A percentile compares a stretch with the other conserved stretches of the same genome.
Evolutionary conservation across 805 yeast species (phyloP).

Genomic region (Dipodascus geniculatus): DNA sequence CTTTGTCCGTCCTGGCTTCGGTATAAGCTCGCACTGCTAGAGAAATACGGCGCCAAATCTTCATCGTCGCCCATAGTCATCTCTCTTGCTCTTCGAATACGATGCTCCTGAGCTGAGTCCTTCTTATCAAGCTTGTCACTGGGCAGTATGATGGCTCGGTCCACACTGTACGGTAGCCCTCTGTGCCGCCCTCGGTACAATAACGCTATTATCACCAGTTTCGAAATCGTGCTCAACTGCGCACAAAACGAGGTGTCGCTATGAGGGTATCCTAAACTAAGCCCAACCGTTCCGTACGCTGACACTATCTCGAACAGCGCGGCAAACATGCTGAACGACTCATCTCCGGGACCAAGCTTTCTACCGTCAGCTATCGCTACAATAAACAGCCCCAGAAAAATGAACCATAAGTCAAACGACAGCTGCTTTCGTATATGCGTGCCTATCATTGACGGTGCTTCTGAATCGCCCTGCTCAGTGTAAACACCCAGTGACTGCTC

Average conservation of each 20-base stretch:
- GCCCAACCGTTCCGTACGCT: constrained; percentile 95
- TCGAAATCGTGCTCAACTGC: constrained; percentile 60
- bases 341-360: constrained; percentile 36
- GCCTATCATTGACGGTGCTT: constrained; percentile 55
- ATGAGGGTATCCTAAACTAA: constrained; percentile 73
- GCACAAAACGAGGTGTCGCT: constrained; percentile 60
- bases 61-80: not conserved
- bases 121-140: constrained; percentile 29
- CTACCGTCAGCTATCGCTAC: constrained; percentile 79
- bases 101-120: not conserved
- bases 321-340: constrained; percentile 54
- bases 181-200: constrained; percentile 94
- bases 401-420: constrained; percentile 90
- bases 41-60: not conserved
- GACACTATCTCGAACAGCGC: constrained; percentile 80
- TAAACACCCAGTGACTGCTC: constrained; percentile 96
- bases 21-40: not conserved
- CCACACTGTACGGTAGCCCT: constrained; percentile 88
- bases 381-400: constrained; percentile 73
- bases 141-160: constrained; percentile 85
- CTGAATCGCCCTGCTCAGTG: constrained; percentile 23
- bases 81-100: not conserved
- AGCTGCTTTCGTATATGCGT: constrained; percentile 85
- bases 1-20: too few relatives aligned
- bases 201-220: constrained; percentile 76